Evolutionary conservation across 768 basidiomycete species (phyloP).

Genomic region (Termitomyces titanicus): DNA sequence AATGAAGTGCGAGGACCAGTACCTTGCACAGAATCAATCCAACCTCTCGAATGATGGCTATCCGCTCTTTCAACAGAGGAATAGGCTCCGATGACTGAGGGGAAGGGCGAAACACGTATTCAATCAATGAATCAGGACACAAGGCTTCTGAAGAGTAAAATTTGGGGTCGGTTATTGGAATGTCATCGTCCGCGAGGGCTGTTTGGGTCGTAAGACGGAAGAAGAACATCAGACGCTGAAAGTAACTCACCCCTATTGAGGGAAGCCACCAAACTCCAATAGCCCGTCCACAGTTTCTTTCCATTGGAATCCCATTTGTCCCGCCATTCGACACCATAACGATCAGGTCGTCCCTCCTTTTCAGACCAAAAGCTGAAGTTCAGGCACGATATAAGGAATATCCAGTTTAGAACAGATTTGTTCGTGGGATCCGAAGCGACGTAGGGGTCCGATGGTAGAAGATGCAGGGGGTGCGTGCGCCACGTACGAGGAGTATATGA

Average conservation of each 20-base stretch:
- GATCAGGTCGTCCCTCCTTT: constrained; percentile 47
- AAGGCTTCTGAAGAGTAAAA: constrained; percentile 71
- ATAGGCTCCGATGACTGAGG: constrained; percentile 56
- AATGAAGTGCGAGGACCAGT: constrained; percentile 20
- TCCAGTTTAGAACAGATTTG: constrained; percentile 70
- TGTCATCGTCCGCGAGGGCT: constrained; percentile 71
- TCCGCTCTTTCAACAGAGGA: constrained; percentile 68
- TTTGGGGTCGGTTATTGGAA: constrained; percentile 74
- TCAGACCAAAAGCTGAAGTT: constrained; percentile 93
- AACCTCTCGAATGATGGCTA: constrained; percentile 74
- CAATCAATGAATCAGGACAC: constrained; percentile 71
- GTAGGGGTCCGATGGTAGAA: constrained; percentile 67
- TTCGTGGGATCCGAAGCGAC: constrained; percentile 49
- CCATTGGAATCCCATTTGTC: constrained; percentile 55
- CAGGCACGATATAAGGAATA: constrained; percentile 81
- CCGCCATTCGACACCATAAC: constrained; percentile 81
- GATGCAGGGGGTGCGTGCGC: constrained; percentile 73
- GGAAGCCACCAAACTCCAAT: constrained; percentile 84
- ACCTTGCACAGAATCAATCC: constrained; percentile 71
- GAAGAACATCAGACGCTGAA: not conserved
- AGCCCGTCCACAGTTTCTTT: constrained; percentile 68
- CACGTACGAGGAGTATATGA: constrained; percentile 79
- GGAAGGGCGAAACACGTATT: constrained; percentile 64
- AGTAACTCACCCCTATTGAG: constrained; percentile 63
- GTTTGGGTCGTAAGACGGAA: constrained; percentile 3